These are phyloP conservation scores for Neofusicoccum ribis DNA, from an alignment of 2,329 filamentous ascomycete species.

Conservation along the genomic window DNA sequence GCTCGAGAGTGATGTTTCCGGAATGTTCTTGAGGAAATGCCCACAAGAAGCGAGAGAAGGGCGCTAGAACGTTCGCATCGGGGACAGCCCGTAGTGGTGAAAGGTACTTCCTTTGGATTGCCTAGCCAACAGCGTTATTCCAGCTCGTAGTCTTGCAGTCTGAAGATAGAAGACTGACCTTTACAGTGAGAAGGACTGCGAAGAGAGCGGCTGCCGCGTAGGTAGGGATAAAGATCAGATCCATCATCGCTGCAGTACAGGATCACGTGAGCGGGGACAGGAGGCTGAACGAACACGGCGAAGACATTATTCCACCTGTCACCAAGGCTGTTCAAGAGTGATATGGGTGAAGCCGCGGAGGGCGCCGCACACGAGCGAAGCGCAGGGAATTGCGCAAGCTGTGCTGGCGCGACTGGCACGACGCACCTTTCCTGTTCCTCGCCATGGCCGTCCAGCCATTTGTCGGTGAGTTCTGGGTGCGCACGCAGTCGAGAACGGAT, in stretches of 20 bases:
- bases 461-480: neutral
- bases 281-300: neutral
- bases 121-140: neutral
- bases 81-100: neutral
- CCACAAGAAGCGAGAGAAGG: neutral
- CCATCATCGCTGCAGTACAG: neutral
- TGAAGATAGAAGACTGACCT: neutral
- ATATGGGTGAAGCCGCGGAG: neutral
- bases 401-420: neutral
- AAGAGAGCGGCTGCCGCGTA: neutral
- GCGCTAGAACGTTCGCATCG: neutral
- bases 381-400: neutral
- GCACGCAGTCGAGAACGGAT: neutral
- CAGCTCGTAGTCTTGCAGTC: too few species aligned
- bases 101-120: neutral
- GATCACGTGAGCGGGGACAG: neutral
- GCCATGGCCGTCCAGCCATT: neutral
- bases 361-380: neutral
- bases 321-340: too few species aligned
- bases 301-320: too few species aligned
- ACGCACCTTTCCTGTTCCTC: neutral
- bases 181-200: neutral
- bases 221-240: too few species aligned
- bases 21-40: neutral
- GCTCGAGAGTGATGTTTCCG: conserved; percentile 1